A percentile compares a stretch with the other conserved stretches of the same genome.
phyloP scores from a whole-genome alignment of 1,139 yeast genomes.

The Blastobotrys capitulatus region DNA sequence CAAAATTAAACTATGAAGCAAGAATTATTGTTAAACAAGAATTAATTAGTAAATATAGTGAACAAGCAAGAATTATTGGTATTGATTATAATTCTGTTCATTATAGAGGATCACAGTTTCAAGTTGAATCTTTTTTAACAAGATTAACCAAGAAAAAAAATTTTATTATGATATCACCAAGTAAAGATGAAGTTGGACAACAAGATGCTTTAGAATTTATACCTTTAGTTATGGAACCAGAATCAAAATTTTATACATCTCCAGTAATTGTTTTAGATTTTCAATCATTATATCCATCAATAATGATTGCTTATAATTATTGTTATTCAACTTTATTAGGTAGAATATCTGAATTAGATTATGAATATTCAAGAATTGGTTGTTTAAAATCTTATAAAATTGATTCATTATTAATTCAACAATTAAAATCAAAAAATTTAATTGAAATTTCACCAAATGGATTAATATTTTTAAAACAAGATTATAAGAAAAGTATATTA shows the following conservation, averaged over 20 bases:
- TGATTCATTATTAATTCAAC: constrained; percentile 24
- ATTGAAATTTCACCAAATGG: constrained; percentile 83
- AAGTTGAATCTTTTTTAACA: constrained; percentile 77
- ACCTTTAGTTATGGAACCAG: constrained; percentile 91
- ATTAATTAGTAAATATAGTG: constrained; percentile 64
- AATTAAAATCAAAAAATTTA: constrained; percentile 47
- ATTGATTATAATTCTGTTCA: constrained; percentile 84
- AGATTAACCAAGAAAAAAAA: constrained; percentile 75
- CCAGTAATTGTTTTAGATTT: constrained; percentile 89
- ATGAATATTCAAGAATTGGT: constrained; percentile 61
- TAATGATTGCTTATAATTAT: constrained; percentile 85
- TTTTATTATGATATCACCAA: constrained; percentile 69
- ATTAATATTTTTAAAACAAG: constrained; percentile 60
- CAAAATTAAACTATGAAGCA: constrained; percentile 45
- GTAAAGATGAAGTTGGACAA: constrained; percentile 71
- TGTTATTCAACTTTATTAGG: constrained; percentile 89
- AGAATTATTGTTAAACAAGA: constrained; percentile 58
- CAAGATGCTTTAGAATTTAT: constrained; percentile 85
- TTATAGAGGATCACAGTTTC: constrained; percentile 88
- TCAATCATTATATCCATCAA: constrained; percentile 89
- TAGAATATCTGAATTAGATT: constrained; percentile 55
- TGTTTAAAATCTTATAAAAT: constrained; percentile 48
- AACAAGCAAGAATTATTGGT: constrained; percentile 81
- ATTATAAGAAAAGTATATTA: constrained; percentile 62
- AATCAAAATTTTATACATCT: constrained; percentile 74